phyloP scores from a whole-genome alignment of 2,329 filamentous ascomycete species.

The Sodiomyces alkalinus region DNA sequence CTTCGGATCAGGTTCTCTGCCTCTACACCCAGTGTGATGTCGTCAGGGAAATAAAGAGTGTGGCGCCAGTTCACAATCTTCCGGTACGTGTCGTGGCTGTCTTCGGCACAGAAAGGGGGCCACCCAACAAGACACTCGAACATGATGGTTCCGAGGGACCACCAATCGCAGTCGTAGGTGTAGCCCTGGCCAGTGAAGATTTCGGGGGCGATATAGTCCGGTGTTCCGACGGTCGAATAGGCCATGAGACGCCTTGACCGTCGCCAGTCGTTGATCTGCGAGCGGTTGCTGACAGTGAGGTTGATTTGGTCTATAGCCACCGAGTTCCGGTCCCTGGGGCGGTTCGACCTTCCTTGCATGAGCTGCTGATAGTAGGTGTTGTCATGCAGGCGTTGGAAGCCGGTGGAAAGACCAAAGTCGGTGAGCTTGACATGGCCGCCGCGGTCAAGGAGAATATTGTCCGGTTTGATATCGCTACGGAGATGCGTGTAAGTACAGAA shows the following conservation, averaged over 20 bases:
- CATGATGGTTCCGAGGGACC: slow-evolving; percentile 98
- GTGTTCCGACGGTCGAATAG: slow-evolving; percentile 95
- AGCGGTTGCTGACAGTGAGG: slow-evolving; percentile 90
- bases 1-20: slow-evolving; percentile 86
- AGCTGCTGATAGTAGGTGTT: slow-evolving; percentile 98
- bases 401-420: slow-evolving; percentile 93
- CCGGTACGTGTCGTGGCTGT: slow-evolving; percentile 92
- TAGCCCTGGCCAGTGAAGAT: slow-evolving; percentile 97
- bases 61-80: slow-evolving; percentile 99
- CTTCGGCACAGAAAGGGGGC: slow-evolving; percentile 97
- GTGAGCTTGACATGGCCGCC: slow-evolving; percentile 97
- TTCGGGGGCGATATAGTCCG: slow-evolving; percentile 96
- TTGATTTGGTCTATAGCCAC: slow-evolving; percentile 97
- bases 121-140: slow-evolving; percentile 97
- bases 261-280: slow-evolving; percentile 97
- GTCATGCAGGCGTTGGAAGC: slow-evolving; percentile 94
- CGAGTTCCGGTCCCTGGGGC: slow-evolving; percentile 71
- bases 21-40: slow-evolving; percentile 75
- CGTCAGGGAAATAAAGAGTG: slow-evolving; percentile 90
- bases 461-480: slow-evolving; percentile 88
- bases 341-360: slow-evolving; percentile 62
- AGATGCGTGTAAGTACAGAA: not conserved
- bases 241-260: slow-evolving; percentile 91
- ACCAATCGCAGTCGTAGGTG: slow-evolving; percentile 96
- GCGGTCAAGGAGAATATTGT: slow-evolving; percentile 92